Evolutionary conservation across 164 flowering plant genomes (phyloP), one percentile per base, ranked within the genome.

Genomic region (Santalum album): DNA sequence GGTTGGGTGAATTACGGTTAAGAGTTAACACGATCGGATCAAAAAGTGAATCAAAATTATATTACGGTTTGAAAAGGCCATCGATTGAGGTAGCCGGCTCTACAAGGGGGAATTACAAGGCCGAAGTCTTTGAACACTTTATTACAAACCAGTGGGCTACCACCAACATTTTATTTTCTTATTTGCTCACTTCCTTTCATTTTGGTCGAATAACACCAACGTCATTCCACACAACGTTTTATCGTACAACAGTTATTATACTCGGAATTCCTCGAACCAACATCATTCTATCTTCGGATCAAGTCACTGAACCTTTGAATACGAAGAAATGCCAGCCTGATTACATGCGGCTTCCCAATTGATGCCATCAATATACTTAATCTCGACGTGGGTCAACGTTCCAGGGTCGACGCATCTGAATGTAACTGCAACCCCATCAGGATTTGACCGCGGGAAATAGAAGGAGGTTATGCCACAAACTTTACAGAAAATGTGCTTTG

Each of bases 391-490:
- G 19, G 53, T 23, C 16, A 91, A 44, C 0, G 98, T 86, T 20
- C 96, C 96, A 1, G 85, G 72, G 27, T 87, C 88, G 7, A 91
- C 84, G 43, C 95, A 88, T 26, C 55, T 59, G 39, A 59, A 51
- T 6, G 86, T 78, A 17, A 91, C 76, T 0, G 95, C 78, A 63
- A 88, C 54, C 0, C 92, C 88, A 64, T 91, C 95, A 0, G 95
- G 92, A 54, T 82, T 88, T 1, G 90, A 81, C n/a, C 88, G 66
- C 6, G 96, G 92, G 23, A 58, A 46, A 51, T 86, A 91, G 57
- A 87, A 91, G 0, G 98, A 91, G 12, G 98, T 87, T 49, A 91
- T 86, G 50, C 98, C 95, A 52, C 98, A 91, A 23, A 81, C 68
- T 55, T 81, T 91, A 60, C 96, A 87, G 74, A 91, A 87, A 12